Evolutionary conservation across 305 asterid species (phyloP).

Genomic region (Withania somnifera): DNA sequence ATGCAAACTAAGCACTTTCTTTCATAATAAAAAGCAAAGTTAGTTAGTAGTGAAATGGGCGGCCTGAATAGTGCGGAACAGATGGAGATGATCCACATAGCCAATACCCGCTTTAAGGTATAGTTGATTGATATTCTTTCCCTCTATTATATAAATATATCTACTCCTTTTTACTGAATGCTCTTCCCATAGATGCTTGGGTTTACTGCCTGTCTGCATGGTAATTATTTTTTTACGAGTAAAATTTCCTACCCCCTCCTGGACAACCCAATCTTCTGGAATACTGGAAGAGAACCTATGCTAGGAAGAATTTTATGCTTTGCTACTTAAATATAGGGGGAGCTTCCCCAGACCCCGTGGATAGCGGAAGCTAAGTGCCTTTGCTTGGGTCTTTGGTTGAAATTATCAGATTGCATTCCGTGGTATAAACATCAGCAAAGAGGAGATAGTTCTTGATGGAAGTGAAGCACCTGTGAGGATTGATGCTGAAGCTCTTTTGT

Average conservation of each 20-base stretch:
- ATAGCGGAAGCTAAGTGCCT: not conserved
- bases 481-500: slow-evolving; percentile 79
- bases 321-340: not conserved
- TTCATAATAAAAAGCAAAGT: not conserved
- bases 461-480: slow-evolving; percentile 89
- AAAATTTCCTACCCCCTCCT: not conserved
- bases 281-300: not conserved
- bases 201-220: not conserved
- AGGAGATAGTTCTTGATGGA: slow-evolving; percentile 76
- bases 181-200: not conserved
- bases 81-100: not conserved
- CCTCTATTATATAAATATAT: not conserved
- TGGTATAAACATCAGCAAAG: slow-evolving; percentile 71
- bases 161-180: not conserved
- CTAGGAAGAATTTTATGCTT: not conserved
- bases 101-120: not conserved
- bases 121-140: not conserved
- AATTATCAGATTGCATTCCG: slow-evolving; percentile 64
- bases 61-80: not conserved
- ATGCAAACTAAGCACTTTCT: not conserved
- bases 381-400: slow-evolving; percentile 19
- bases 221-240: not conserved
- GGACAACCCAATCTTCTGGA: not conserved
- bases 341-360: no score
- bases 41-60: not conserved